Base-by-base conservation (phyloP, 2,329 filamentous ascomycete species). In the Trichoderma endophyticum region DNA sequence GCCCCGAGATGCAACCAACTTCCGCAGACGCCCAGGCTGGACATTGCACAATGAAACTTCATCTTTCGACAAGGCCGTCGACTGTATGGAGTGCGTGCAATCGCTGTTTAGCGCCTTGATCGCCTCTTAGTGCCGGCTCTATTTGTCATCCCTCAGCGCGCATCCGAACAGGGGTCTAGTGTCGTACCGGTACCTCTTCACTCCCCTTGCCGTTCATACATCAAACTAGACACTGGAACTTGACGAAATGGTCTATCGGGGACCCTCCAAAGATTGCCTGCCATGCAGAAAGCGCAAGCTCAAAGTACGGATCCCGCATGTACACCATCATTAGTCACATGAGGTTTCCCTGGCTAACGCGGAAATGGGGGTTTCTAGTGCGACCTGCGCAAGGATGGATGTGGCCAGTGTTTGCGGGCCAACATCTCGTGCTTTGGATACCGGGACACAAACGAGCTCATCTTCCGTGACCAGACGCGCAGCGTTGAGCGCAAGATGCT, bases 361-460 rank as follows among this genome's bases (percentile, higher is more conserved):
- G 18, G 9, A 24, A 24, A 61, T 32, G 43, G 21, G 30, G 34
- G 15, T 14, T 21, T 39, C 24, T 61, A 77, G 76, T 77, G 76
- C 18, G 76, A 77, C 65, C 71, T 77, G 1, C 4, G 63, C 64
- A 54, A 66, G 36, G 63, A 61, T 57, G 70, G 73, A 39, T 78
- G 77, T 34, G 77, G 77, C 21, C 77, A 78, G 62, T 78, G 77
- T 59, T 34, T 65, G 4, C 73, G 77, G 18, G 77, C 76, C 6
- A 68, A 57, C 9, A 67, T 79, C n/a, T 11, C 60, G 11, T 79
- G 77, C n/a, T 73, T 73, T 39, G 77, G 77, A 24, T 78, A 78
- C 43, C 77, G 76, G 4, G 74, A 77, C 11, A 73, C 75, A 7
- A 57, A 74, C 6, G 75, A 75, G 12, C 70, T 79, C 32, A 64